phyloP scores from a whole-genome alignment of 371 early-diverging fungal genomes.

The Nosema bombycis region DNA sequence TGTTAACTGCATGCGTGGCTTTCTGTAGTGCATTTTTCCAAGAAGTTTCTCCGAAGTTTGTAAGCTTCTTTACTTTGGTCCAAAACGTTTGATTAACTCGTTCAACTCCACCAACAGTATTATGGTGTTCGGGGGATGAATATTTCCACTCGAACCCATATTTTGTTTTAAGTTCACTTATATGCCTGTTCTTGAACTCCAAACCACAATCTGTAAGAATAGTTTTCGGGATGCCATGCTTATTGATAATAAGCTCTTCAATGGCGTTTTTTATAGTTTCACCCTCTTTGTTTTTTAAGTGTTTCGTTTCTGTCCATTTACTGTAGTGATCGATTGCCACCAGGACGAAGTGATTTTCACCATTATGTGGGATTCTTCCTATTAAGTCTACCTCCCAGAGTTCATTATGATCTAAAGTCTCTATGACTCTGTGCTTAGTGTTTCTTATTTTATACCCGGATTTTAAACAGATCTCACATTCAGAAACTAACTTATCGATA shows the following conservation, averaged over 20 bases:
- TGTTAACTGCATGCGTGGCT: slow-evolving; percentile 22
- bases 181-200: slow-evolving; percentile 10
- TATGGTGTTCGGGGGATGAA: slow-evolving; percentile 6
- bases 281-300: not conserved
- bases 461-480: slow-evolving; percentile 16
- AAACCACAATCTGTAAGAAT: slow-evolving; percentile 24
- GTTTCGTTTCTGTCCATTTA: slow-evolving; percentile 18
- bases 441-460: not conserved
- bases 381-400: slow-evolving; percentile 17
- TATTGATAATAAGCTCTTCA: not conserved
- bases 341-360: slow-evolving; percentile 1
- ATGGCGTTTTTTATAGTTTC: not conserved
- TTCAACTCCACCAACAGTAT: slow-evolving; percentile 1
- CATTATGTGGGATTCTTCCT: not conserved
- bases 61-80: not conserved
- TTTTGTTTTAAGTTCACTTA: not conserved
- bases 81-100: not conserved
- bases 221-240: slow-evolving; percentile 16
- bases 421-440: not conserved
- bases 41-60: not conserved
- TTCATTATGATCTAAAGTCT: not conserved
- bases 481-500: slow-evolving; percentile 17
- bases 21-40: not conserved
- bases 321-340: slow-evolving; percentile 15
- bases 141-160: slow-evolving; percentile 2